phyloP scores from a whole-genome alignment of 2,329 filamentous ascomycete genomes.

The Paraphoma sp. region DNA sequence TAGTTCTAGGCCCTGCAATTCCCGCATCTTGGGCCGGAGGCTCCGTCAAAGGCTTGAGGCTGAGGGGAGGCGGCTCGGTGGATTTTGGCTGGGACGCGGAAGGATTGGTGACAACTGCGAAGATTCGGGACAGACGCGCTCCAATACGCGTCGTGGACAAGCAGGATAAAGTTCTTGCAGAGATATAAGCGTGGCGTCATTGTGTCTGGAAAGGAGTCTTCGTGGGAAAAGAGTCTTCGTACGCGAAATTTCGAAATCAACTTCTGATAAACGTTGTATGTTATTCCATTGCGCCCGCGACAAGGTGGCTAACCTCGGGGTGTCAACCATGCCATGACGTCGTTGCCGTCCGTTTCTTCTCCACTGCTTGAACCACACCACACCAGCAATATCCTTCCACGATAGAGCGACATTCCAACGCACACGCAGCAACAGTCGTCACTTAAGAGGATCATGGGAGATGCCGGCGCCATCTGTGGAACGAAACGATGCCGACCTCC shows the following conservation, averaged over 20 bases:
- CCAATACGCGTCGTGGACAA: slow-evolving; percentile 22
- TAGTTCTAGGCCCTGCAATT: slow-evolving; percentile 58
- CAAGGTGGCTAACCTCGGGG: no score
- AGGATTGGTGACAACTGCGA: slow-evolving; percentile 41
- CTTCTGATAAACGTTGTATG: no score
- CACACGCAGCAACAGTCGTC: no score
- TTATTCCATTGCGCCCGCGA: no score
- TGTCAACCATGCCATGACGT: no score
- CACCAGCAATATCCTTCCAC: no score
- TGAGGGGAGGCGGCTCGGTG: slow-evolving; percentile 54
- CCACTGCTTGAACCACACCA: no score
- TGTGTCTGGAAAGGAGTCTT: no score
- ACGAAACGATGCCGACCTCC: background rate
- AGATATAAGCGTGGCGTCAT: background rate
- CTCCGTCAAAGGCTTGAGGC: slow-evolving; percentile 52
- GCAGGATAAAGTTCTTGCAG: slow-evolving; percentile 2
- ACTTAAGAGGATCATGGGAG: background rate
- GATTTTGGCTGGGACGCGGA: slow-evolving; percentile 54
- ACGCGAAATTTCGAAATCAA: no score
- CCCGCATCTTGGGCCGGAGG: slow-evolving; percentile 54
- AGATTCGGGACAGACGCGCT: background rate
- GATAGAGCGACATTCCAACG: no score
- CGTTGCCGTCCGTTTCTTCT: no score
- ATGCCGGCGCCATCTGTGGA: background rate
- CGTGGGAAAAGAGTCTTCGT: no score